Conservation (phyloP, 441 rosid species). For the Monsonia emarginata region DNA sequence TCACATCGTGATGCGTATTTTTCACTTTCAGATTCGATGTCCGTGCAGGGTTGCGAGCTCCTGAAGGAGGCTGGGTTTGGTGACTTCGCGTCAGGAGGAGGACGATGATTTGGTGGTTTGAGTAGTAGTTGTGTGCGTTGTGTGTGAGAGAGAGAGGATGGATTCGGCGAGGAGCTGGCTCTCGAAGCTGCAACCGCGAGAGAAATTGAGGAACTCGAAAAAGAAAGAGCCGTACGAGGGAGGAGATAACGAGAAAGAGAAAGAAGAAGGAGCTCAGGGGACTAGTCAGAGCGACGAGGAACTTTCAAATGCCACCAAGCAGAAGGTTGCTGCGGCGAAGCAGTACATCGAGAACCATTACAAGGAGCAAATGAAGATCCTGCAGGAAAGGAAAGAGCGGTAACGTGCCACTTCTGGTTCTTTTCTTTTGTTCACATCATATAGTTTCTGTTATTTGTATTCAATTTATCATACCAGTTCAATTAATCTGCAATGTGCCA, state of each 20-base stretch:
- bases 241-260: constrained; percentile 11
- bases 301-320: constrained; percentile 60
- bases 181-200: constrained; percentile 72
- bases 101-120: constrained; percentile 11
- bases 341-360: constrained; percentile 94
- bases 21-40: neutral
- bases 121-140: too few species aligned
- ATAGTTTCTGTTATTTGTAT: too few species aligned
- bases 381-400: constrained; percentile 82
- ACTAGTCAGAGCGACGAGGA: constrained; percentile 30
- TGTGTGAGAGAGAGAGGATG: constrained; percentile 29
- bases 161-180: constrained; percentile 92
- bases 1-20: neutral
- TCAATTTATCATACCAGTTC: neutral
- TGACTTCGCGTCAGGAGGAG: neutral
- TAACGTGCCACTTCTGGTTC: constrained; percentile 14
- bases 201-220: constrained; percentile 35
- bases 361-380: constrained; percentile 89
- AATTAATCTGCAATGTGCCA: neutral
- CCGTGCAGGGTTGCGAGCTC: neutral
- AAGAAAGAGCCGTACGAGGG: constrained; percentile 35
- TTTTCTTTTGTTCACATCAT: too few species aligned
- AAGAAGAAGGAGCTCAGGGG: neutral
- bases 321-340: constrained; percentile 82
- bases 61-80: neutral